These are phyloP conservation scores for Phytomonas sp. DNA, from an alignment of 208 protist species.

Conservation along the genomic window DNA sequence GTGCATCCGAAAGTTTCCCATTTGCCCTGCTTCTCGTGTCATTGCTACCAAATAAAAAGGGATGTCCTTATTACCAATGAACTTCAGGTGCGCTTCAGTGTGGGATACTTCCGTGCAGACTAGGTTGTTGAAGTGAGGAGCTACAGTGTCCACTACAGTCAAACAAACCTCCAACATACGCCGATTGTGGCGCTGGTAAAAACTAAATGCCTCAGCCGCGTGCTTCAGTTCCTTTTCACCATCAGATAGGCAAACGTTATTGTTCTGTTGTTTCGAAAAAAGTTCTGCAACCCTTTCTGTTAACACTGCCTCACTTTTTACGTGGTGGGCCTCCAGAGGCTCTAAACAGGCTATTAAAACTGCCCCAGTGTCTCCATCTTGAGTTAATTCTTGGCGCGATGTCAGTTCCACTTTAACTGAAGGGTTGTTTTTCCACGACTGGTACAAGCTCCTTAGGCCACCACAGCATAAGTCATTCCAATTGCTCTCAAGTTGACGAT, in stretches of 20 bases:
- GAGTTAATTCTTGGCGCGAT: not conserved
- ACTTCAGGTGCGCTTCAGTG: slow-evolving; percentile 6
- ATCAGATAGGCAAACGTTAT: not conserved
- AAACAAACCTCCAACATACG: slow-evolving; percentile 33
- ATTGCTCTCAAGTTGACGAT: slow-evolving; percentile 35
- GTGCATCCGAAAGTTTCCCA: slow-evolving; percentile 47
- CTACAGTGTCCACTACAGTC: slow-evolving; percentile 23
- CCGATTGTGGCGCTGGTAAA: slow-evolving; percentile 29
- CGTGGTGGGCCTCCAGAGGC: not conserved
- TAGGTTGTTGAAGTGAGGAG: slow-evolving; percentile 26
- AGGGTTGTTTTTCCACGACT: slow-evolving; percentile 82
- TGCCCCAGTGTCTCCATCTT: slow-evolving; percentile 6
- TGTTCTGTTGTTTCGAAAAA: not conserved
- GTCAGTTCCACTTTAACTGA: slow-evolving; percentile 32
- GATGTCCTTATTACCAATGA: not conserved
- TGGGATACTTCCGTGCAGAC: not conserved
- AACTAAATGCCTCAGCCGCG: slow-evolving; percentile 28
- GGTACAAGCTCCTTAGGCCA: slow-evolving; percentile 43
- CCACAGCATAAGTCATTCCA: slow-evolving; percentile 73
- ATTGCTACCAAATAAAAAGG: slow-evolving; percentile 47
- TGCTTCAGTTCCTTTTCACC: slow-evolving; percentile 11
- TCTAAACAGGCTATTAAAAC: slow-evolving; percentile 45
- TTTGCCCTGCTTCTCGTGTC: slow-evolving; percentile 50
- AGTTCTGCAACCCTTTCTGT: not conserved
- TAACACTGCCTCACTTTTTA: not conserved